Conservation (phyloP, 371 early-diverging fungal genomes). For the Syncephalastrum contaminatum region DNA sequence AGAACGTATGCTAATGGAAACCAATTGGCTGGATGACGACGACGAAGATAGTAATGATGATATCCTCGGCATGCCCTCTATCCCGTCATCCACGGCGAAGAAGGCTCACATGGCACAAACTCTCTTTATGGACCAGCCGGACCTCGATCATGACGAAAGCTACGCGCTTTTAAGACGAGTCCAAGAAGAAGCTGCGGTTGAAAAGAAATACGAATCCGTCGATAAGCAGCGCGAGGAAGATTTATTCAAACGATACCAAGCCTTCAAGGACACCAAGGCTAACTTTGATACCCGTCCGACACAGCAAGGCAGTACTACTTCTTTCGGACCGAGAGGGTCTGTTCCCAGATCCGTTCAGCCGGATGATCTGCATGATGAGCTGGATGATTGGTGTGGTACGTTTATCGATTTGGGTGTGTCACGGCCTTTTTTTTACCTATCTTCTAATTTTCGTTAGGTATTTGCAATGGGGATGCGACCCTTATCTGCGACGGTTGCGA, state of each 20-base stretch:
- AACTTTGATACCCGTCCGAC: conserved; percentile 1
- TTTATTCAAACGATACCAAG: conserved; percentile 34
- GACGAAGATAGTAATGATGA: conserved; percentile 21
- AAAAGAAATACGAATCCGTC: conserved; percentile 38
- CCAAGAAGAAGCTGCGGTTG: conserved; percentile 40
- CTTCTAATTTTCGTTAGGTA: conserved; percentile 28
- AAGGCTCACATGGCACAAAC: conserved; percentile 7
- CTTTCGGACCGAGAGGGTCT: conserved; percentile 30
- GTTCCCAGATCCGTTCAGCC: conserved; percentile 44
- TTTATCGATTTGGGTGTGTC: conserved; percentile 5
- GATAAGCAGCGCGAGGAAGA: conserved; percentile 33
- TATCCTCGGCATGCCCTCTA: conserved; percentile 4
- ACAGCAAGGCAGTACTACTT: conserved; percentile 4
- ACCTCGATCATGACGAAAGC: conserved; percentile 32
- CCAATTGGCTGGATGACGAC: conserved; percentile 4
- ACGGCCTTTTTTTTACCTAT: conserved; percentile 5
- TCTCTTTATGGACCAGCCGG: conserved; percentile 15
- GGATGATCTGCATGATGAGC: conserved; percentile 47
- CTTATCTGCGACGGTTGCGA: conserved; percentile 58
- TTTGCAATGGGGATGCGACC: conserved; percentile 67
- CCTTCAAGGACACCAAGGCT: conserved; percentile 23
- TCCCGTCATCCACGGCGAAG: background rate
- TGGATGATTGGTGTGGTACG: conserved; percentile 67
- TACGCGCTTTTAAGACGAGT: conserved; percentile 33
- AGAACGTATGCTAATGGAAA: conserved; percentile 11